Evolutionary conservation across 2,329 filamentous ascomycete genomes (phyloP).

Genomic region (Aspergillus latus): DNA sequence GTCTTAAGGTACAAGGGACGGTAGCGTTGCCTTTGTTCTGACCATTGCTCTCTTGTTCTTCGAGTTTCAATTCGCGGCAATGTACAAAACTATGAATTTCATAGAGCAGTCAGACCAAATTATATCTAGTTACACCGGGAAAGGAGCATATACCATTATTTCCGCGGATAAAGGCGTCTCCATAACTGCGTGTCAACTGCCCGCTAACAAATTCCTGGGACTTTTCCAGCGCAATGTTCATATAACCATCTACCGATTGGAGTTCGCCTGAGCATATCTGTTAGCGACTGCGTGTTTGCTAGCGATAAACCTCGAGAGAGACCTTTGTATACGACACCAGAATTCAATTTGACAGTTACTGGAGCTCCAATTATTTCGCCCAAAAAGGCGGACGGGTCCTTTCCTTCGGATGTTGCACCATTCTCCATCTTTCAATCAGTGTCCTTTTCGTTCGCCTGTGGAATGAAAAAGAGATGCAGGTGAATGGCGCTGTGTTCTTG

Average conservation of each 20-base stretch:
- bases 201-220: constrained; percentile 90
- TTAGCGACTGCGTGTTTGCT: constrained; percentile 3
- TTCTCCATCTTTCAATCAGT: constrained; percentile 66
- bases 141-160: constrained; percentile 72
- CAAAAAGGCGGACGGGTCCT: constrained; percentile 90
- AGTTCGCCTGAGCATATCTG: constrained; percentile 68
- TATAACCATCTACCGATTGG: constrained; percentile 97
- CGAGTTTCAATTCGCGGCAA: constrained; percentile 35
- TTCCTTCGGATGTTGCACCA: constrained; percentile 67
- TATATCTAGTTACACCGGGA: not conserved
- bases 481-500: not conserved
- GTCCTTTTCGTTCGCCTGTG: not conserved
- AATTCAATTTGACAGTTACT: constrained; percentile 96
- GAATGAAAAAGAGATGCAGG: not conserved
- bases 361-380: constrained; percentile 91
- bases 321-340: constrained; percentile 98
- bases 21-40: not conserved
- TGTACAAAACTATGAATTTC: constrained; percentile 37
- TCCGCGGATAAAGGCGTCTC: constrained; percentile 91
- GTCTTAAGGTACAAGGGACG: not conserved
- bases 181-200: constrained; percentile 76
- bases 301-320: not conserved
- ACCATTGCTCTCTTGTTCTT: not conserved
- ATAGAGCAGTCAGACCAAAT: not conserved
- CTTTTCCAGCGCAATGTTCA: constrained; percentile 98